phyloP scores from a whole-genome alignment of 768 basidiomycete species.

The Tylopilus rubrobrunneus region DNA sequence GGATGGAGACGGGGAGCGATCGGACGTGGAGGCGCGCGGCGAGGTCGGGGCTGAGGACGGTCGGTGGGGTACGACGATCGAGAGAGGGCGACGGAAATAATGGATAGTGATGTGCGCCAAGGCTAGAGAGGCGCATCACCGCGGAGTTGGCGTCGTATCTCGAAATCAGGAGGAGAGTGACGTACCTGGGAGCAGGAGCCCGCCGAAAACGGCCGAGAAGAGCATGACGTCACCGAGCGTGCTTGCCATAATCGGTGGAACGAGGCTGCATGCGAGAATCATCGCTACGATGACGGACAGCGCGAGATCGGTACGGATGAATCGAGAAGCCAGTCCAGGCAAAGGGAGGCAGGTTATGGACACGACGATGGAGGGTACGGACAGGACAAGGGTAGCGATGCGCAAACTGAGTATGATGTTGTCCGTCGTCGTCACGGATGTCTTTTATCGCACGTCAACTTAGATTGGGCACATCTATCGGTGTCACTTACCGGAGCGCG shows the following conservation, averaged over 20 bases:
- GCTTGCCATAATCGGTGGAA: slow-evolving; percentile 36
- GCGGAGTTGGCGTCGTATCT: background rate
- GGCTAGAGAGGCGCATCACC: slow-evolving; percentile 35
- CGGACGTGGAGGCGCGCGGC: slow-evolving; percentile 15
- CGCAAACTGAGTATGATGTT: slow-evolving; percentile 36
- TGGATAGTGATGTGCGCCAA: slow-evolving; percentile 78
- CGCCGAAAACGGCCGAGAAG: slow-evolving; percentile 48
- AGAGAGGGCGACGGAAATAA: slow-evolving; percentile 77
- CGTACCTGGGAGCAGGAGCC: slow-evolving; percentile 62
- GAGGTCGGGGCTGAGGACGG: slow-evolving; percentile 24
- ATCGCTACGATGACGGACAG: slow-evolving; percentile 39
- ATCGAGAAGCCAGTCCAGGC: slow-evolving; percentile 39
- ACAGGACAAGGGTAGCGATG: slow-evolving; percentile 50
- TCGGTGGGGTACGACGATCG: slow-evolving; percentile 71
- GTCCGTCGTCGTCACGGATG: slow-evolving; percentile 2
- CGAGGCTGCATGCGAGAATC: slow-evolving; percentile 43
- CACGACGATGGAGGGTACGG: slow-evolving; percentile 56
- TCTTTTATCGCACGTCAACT: slow-evolving; percentile 13
- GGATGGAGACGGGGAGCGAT: slow-evolving; percentile 27
- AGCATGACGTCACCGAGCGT: slow-evolving; percentile 48
- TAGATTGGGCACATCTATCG: slow-evolving; percentile 22
- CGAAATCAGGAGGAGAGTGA: background rate
- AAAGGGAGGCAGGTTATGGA: slow-evolving; percentile 52
- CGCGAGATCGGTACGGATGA: slow-evolving; percentile 41
- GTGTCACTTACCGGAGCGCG: slow-evolving; percentile 35